phyloP scores from a whole-genome alignment of 2,329 filamentous ascomycete genomes.

The Trichoderma afroharzianum region DNA sequence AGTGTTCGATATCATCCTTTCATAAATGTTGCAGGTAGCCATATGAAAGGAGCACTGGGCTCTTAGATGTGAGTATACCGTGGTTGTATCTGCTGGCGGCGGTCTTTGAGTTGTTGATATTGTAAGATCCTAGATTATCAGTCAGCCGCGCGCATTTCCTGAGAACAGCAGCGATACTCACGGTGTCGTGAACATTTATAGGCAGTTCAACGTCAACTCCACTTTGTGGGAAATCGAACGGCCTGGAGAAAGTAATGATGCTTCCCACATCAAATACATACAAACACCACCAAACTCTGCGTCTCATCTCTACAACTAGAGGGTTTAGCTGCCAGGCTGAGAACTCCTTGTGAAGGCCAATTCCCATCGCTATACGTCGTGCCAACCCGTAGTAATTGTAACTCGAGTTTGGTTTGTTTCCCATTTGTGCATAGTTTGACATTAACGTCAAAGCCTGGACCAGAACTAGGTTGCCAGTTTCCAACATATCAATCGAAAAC shows the following conservation, averaged over 20 bases:
- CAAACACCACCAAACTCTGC: conserved; percentile 41
- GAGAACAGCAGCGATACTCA: not conserved
- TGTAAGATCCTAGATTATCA: not conserved
- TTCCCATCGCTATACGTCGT: conserved; percentile 43
- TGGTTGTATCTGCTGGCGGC: not conserved
- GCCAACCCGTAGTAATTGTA: conserved; percentile 47
- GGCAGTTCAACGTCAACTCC: not conserved
- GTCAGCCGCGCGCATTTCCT: not conserved
- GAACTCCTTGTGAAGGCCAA: conserved; percentile 45
- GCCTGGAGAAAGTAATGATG: conserved; percentile 38
- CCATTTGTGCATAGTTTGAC: conserved; percentile 44
- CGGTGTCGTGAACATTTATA: not conserved
- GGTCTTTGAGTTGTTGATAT: not conserved
- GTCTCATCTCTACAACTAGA: conserved; percentile 29
- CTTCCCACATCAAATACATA: conserved; percentile 46
- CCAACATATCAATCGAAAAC: conserved; percentile 31
- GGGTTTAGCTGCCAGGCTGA: not conserved
- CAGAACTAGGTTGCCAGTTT: conserved; percentile 32
- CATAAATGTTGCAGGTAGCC: not conserved
- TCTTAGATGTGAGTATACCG: not conserved
- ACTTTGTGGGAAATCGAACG: not conserved
- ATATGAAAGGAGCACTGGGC: not conserved
- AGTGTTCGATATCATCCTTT: not conserved
- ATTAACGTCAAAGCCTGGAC: conserved; percentile 31
- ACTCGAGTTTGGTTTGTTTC: conserved; percentile 46